Evolutionary conservation across 2,329 filamentous ascomycete species (phyloP).

Genomic region (Aspergillus texensis): DNA sequence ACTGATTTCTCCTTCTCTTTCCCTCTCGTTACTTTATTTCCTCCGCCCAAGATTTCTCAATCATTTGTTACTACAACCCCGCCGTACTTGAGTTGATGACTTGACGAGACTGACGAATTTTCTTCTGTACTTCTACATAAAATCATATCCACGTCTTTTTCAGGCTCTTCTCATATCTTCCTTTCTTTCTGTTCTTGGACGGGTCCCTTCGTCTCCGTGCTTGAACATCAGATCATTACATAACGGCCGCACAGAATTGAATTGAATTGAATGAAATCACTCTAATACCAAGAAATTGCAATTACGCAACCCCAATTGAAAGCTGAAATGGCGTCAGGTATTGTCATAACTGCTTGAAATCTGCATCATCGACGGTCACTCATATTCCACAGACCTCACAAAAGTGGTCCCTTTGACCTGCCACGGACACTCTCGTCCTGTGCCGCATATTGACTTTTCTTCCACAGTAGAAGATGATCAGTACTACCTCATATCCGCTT

Average conservation of each 20-base stretch:
- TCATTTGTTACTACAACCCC: conserved; percentile 20
- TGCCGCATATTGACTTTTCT: conserved; percentile 90
- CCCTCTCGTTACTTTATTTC: conserved; percentile 13
- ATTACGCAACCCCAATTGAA: conserved; percentile 11
- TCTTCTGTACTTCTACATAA: conserved; percentile 36
- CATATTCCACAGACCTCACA: conserved; percentile 39
- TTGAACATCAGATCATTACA: conserved; percentile 14
- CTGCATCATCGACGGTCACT: neutral
- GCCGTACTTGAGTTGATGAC: conserved; percentile 36
- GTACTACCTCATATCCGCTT: conserved; percentile 91
- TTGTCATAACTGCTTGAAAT: neutral
- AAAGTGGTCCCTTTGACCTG: conserved; percentile 85
- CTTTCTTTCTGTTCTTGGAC: conserved; percentile 16
- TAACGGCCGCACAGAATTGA: conserved; percentile 22
- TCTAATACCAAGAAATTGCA: neutral
- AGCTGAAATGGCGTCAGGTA: conserved; percentile 29
- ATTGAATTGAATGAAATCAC: conserved; percentile 16
- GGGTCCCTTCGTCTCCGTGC: conserved; percentile 11
- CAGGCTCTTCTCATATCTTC: conserved; percentile 4
- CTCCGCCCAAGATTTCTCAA: conserved; percentile 7
- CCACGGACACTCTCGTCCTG: conserved; percentile 89
- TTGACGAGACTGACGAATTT: conserved; percentile 47
- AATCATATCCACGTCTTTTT: conserved; percentile 19
- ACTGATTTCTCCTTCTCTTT: conserved; percentile 10
- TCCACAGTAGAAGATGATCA: conserved; percentile 77